Percentiles rank a stretch among this genome's conserved stretches.
These are phyloP conservation scores for Tylopilus felleus DNA, from an alignment of 768 basidiomycete genomes.

Conservation along the genomic window DNA sequence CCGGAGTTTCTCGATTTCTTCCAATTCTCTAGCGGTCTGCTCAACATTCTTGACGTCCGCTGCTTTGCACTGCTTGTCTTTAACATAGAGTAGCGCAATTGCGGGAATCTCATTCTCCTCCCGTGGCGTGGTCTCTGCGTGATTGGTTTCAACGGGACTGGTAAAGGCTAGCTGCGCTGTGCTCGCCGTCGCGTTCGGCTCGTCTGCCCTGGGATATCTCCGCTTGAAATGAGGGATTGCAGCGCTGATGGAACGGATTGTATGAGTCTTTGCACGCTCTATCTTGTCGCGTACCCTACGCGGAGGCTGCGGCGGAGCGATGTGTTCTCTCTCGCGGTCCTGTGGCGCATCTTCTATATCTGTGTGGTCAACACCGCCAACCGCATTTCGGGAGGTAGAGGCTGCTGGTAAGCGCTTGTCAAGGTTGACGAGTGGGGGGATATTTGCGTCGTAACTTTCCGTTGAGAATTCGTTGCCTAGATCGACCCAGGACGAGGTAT, in stretches of 20 bases:
- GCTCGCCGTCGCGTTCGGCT: not conserved
- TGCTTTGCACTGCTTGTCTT: not conserved
- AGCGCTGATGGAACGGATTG: no score
- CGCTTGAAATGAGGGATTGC: not conserved
- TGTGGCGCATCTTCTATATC: not conserved
- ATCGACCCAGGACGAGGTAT: not conserved
- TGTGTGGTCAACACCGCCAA: not conserved
- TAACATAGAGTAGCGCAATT: no score
- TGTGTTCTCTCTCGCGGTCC: not conserved
- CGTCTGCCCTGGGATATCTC: not conserved
- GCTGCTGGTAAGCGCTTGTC: not conserved
- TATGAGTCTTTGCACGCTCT: not conserved
- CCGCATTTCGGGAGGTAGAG: not conserved
- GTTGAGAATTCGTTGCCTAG: not conserved
- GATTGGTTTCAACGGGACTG: not conserved
- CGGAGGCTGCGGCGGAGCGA: no score
- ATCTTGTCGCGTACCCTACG: not conserved
- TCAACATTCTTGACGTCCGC: not conserved
- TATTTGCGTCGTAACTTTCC: not conserved
- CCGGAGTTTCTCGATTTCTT: slow-evolving; percentile 7
- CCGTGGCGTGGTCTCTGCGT: not conserved
- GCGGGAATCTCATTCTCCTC: not conserved
- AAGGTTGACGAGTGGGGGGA: no score
- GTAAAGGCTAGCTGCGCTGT: not conserved
- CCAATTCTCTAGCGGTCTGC: not conserved